phyloP scores from a whole-genome alignment of 441 rosid genomes.

The Pelargonium myrrhifolium region DNA sequence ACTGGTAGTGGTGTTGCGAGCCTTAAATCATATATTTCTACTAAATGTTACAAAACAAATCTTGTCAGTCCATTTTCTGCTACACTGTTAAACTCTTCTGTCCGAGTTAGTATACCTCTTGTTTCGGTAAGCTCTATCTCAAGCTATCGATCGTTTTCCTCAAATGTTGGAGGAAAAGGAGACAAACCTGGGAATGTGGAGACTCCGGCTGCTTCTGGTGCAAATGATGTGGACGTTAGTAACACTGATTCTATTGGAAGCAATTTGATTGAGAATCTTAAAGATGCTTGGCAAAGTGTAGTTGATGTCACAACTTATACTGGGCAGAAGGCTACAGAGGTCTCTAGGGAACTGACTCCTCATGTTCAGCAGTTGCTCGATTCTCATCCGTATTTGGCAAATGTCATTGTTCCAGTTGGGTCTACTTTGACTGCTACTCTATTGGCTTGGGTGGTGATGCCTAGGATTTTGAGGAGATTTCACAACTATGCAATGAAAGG shows the following conservation, averaged over 20 bases:
- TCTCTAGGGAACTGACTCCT: slow-evolving; percentile 45
- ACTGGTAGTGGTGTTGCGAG: slow-evolving; percentile 10
- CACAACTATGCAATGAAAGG: slow-evolving; percentile 52
- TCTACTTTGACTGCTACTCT: slow-evolving; percentile 48
- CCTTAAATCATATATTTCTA: slow-evolving; percentile 10
- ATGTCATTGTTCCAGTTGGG: slow-evolving; percentile 52
- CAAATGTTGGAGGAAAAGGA: slow-evolving; percentile 40
- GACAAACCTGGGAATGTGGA: slow-evolving; percentile 24
- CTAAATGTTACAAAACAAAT: slow-evolving; percentile 11
- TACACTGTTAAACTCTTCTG: slow-evolving; percentile 16
- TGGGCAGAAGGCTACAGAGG: slow-evolving; percentile 49
- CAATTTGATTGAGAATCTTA: slow-evolving; percentile 52
- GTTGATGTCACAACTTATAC: slow-evolving; percentile 36
- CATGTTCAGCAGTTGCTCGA: slow-evolving; percentile 55
- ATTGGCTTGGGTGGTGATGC: slow-evolving; percentile 85
- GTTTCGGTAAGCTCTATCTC: slow-evolving; percentile 25
- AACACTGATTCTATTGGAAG: slow-evolving; percentile 23
- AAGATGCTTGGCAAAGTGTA: slow-evolving; percentile 43
- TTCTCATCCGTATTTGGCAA: slow-evolving; percentile 53
- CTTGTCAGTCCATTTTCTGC: slow-evolving; percentile 19
- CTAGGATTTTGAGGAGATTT: slow-evolving; percentile 59
- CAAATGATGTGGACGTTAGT: slow-evolving; percentile 25
- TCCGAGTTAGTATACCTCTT: slow-evolving; percentile 21
- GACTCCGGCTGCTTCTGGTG: slow-evolving; percentile 34
- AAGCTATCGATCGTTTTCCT: slow-evolving; percentile 26